Percentiles rank a stretch among this genome's conserved stretches.
Conservation (phyloP, 2,329 filamentous ascomycete genomes). For the Sclerotinia trifoliorum region DNA sequence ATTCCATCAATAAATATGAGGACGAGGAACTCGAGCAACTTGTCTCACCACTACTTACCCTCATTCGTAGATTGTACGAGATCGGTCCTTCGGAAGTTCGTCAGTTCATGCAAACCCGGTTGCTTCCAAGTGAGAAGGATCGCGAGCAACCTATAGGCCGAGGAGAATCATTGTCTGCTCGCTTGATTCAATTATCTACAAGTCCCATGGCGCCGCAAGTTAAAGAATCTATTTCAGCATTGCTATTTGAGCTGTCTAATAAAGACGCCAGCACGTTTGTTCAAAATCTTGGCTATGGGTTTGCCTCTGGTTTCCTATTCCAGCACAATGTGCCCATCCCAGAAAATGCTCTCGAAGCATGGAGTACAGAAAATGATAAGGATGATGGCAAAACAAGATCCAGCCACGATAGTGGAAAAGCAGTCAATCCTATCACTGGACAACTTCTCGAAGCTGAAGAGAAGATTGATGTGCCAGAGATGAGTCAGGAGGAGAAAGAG, state of each 20-base stretch:
- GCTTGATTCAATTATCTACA: constrained; percentile 74
- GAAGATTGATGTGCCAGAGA: constrained; percentile 57
- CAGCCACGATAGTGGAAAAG: constrained; percentile 30
- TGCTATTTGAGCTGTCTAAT: constrained; percentile 85
- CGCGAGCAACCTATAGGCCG: constrained; percentile 74
- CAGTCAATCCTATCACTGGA: constrained; percentile 38
- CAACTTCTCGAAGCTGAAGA: constrained; percentile 37
- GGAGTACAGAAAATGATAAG: constrained; percentile 39
- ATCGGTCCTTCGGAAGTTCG: constrained; percentile 63
- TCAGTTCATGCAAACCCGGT: constrained; percentile 58
- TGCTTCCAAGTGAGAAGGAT: constrained; percentile 77
- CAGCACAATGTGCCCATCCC: constrained; percentile 80
- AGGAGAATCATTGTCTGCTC: constrained; percentile 70
- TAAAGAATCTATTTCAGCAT: constrained; percentile 69
- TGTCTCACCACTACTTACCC: constrained; percentile 70
- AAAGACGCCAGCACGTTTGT: constrained; percentile 79
- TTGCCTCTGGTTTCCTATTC: constrained; percentile 85
- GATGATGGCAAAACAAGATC: constrained; percentile 32
- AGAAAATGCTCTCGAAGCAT: constrained; percentile 59
- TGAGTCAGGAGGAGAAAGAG: constrained; percentile 91
- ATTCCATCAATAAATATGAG: constrained; percentile 60
- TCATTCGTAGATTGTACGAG: constrained; percentile 70
- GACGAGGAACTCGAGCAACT: constrained; percentile 70
- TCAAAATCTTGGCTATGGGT: constrained; percentile 90
- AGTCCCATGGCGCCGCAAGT: constrained; percentile 70